These are phyloP conservation scores for Termitomyces sp. DNA, from an alignment of 768 basidiomycete genomes.

Conservation along the genomic window DNA sequence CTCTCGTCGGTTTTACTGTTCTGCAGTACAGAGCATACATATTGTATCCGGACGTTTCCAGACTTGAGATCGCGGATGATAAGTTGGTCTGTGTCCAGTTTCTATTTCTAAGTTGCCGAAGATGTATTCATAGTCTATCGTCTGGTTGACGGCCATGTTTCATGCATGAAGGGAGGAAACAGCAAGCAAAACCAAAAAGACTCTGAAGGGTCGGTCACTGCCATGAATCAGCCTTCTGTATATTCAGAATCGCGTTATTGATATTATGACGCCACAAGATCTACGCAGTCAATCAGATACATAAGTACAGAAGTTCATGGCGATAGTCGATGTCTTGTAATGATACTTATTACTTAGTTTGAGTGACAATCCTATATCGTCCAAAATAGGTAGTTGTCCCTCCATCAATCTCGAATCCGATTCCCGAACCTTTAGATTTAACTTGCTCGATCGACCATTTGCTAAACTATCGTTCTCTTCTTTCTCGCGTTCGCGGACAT, in stretches of 20 bases:
- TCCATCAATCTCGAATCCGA: neutral
- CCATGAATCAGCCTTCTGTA: neutral
- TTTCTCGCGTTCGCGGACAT: neutral
- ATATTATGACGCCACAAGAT: too few relatives aligned
- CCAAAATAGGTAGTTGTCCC: neutral
- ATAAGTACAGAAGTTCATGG: too few relatives aligned
- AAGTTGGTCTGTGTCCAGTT: neutral
- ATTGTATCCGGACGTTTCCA: neutral
- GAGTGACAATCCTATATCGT: too few relatives aligned
- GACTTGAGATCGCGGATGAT: too few relatives aligned
- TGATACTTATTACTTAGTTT: too few relatives aligned
- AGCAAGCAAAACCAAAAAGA: neutral
- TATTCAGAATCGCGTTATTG: neutral
- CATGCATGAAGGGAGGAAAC: neutral
- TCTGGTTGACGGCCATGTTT: neutral
- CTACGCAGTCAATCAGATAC: too few relatives aligned
- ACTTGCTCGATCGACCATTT: neutral
- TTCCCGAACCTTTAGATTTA: neutral
- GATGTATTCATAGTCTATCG: neutral
- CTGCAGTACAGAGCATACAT: neutral
- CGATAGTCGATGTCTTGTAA: too few relatives aligned
- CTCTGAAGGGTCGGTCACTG: neutral
- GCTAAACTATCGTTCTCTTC: neutral
- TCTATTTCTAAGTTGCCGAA: neutral
- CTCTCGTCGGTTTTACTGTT: neutral